A percentile compares a stretch with the other conserved stretches of the same genome.
Evolutionary conservation across 768 basidiomycete species (phyloP).

Genomic region (Stropharia rugosoannulata): DNA sequence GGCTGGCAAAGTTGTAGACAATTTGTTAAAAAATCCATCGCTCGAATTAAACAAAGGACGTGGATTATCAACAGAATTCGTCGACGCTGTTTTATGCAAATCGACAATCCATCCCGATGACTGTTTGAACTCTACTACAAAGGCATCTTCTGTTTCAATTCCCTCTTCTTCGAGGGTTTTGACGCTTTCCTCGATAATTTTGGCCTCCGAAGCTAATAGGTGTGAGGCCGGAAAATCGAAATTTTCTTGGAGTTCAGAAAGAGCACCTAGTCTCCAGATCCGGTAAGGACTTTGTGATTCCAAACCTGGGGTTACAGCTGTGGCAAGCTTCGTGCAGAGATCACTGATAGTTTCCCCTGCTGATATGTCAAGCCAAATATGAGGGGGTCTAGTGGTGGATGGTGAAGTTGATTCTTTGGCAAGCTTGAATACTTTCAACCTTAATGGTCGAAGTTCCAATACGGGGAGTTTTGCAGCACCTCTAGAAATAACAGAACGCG

Average conservation of each 20-base stretch:
- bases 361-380: conserved; percentile 46
- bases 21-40: conserved; percentile 55
- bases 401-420: conserved; percentile 25
- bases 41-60: conserved; percentile 55
- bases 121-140: conserved; percentile 74
- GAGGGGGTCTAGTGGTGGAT: conserved; percentile 19
- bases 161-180: conserved; percentile 57
- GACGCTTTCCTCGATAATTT: conserved; percentile 44
- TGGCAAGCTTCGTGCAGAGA: conserved; percentile 41
- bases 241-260: conserved; percentile 34
- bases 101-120: conserved; percentile 61
- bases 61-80: conserved; percentile 24
- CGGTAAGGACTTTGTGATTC: conserved; percentile 42
- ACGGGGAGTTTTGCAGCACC: conserved; percentile 48
- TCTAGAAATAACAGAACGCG: conserved; percentile 65
- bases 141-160: conserved; percentile 61
- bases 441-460: conserved; percentile 74
- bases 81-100: conserved; percentile 15
- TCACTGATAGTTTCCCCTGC: conserved; percentile 46
- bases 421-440: conserved; percentile 55
- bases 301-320: conserved; percentile 29
- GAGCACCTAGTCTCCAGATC: conserved; percentile 59
- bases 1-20: conserved; percentile 25
- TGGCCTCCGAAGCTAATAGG: conserved; percentile 29
- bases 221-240: conserved; percentile 32